A percentile compares a stretch with the other conserved stretches of the same genome.
These are phyloP conservation scores for Calophaca sinica DNA, from an alignment of 306 rosid species.

Conservation along the genomic window DNA sequence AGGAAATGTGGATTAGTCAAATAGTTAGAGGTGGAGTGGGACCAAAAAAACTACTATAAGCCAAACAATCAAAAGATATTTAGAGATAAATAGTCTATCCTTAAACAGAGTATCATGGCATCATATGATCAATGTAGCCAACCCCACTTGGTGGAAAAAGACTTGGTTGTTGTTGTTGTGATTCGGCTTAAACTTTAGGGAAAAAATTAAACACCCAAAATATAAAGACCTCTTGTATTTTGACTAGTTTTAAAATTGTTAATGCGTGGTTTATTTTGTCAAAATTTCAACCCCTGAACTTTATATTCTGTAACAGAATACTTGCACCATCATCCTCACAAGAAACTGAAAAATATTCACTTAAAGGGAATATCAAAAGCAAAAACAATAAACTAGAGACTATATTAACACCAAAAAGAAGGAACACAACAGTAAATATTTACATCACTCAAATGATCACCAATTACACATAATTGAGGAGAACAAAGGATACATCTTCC, in stretches of 20 bases:
- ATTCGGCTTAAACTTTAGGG: background rate
- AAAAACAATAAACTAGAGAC: background rate
- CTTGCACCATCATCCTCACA: too few species aligned
- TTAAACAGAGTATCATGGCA: background rate
- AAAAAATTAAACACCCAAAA: slow-evolving; percentile 8
- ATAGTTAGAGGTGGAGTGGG: background rate
- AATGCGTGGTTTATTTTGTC: background rate
- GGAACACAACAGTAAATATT: background rate
- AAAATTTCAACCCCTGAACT: background rate
- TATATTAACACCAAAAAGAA: background rate
- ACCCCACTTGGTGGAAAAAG: background rate
- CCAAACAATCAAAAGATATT: slow-evolving; percentile 1
- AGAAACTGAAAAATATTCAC: too few species aligned
- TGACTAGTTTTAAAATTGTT: background rate
- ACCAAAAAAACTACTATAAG: background rate
- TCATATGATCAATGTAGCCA: background rate
- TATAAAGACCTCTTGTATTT: background rate
- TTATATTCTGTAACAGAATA: background rate
- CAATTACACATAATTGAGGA: slow-evolving; percentile 12
- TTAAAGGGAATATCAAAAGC: background rate
- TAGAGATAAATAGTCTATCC: background rate
- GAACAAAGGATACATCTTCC: slow-evolving; percentile 89
- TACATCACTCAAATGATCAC: slow-evolving; percentile 7
- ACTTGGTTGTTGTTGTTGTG: background rate
- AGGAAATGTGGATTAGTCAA: background rate